A percentile compares a stretch with the other conserved stretches of the same genome.
Evolutionary conservation across 768 basidiomycete species (phyloP).

Genomic region (Albatrellus ellisii): DNA sequence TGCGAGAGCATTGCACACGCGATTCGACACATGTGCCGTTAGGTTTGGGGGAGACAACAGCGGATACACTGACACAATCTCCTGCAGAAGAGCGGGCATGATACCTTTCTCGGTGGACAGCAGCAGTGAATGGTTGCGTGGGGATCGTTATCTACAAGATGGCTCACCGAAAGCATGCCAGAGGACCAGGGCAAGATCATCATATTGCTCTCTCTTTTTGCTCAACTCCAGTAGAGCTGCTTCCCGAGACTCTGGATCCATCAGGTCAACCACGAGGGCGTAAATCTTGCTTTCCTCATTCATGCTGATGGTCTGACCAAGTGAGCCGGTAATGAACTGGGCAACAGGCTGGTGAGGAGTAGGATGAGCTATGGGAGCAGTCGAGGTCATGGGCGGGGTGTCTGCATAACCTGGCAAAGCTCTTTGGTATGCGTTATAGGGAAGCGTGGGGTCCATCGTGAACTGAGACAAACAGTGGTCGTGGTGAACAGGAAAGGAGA

Average conservation of each 20-base stretch:
- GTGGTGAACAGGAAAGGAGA: too few species aligned
- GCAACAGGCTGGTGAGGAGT: constrained; percentile 35
- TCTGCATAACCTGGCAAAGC: constrained; percentile 44
- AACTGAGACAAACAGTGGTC: too few species aligned
- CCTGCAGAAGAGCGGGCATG: constrained; percentile 94
- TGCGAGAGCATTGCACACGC: constrained; percentile 97
- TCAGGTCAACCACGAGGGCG: constrained; percentile 74
- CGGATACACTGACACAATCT: constrained; percentile 97
- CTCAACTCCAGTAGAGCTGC: constrained; percentile 87
- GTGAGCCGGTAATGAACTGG: constrained; percentile 23
- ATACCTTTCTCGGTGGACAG: constrained; percentile 47
- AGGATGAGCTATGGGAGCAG: constrained; percentile 34
- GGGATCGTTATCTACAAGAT: not conserved
- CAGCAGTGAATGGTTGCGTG: not conserved
- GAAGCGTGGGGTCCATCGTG: constrained; percentile 41
- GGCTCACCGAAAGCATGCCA: constrained; percentile 94
- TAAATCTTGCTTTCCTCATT: constrained; percentile 79
- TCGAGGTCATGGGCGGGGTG: constrained; percentile 29
- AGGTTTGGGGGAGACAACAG: constrained; percentile 90
- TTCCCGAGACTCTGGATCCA: constrained; percentile 77
- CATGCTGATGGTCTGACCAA: constrained; percentile 16
- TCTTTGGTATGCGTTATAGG: constrained; percentile 49
- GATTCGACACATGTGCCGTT: constrained; percentile 94
- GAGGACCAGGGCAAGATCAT: constrained; percentile 91
- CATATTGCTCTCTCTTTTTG: constrained; percentile 98